phyloP scores from a whole-genome alignment of 371 early-diverging fungal species.

The Mucor irregularis region DNA sequence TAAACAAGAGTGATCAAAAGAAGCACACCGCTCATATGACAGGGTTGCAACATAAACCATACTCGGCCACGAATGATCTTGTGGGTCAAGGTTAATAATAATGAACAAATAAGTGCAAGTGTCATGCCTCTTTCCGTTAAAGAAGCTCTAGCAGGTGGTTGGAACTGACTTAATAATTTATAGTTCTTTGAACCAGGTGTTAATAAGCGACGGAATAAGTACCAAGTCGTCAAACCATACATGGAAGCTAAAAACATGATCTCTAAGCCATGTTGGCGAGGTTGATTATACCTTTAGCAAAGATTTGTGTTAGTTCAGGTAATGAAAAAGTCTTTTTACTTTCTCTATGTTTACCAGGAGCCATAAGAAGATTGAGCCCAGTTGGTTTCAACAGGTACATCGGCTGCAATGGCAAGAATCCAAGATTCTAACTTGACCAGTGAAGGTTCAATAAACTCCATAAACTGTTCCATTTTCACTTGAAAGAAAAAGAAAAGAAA shows the following conservation, averaged over 20 bases:
- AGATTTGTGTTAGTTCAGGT: too few species aligned
- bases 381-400: constrained; percentile 58
- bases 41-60: constrained; percentile 64
- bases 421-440: constrained; percentile 32
- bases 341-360: constrained; percentile 64
- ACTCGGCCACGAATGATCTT: constrained; percentile 51
- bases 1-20: constrained; percentile 51
- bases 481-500: neutral
- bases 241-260: constrained; percentile 48
- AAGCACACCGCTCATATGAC: constrained; percentile 62
- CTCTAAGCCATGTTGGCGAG: constrained; percentile 62
- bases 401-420: constrained; percentile 47
- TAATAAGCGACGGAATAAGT: constrained; percentile 49
- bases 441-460: constrained; percentile 26
- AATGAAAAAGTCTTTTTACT: too few species aligned
- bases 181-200: constrained; percentile 40
- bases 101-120: constrained; percentile 39
- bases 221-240: constrained; percentile 40
- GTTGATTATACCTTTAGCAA: constrained; percentile 68
- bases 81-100: constrained; percentile 51
- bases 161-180: constrained; percentile 38
- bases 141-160: constrained; percentile 35
- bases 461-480: constrained; percentile 7
- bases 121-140: constrained; percentile 49
- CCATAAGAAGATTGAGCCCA: constrained; percentile 58